Conservation (phyloP, 2,329 filamentous ascomycete species). For the Drechslerella dactyloides region DNA sequence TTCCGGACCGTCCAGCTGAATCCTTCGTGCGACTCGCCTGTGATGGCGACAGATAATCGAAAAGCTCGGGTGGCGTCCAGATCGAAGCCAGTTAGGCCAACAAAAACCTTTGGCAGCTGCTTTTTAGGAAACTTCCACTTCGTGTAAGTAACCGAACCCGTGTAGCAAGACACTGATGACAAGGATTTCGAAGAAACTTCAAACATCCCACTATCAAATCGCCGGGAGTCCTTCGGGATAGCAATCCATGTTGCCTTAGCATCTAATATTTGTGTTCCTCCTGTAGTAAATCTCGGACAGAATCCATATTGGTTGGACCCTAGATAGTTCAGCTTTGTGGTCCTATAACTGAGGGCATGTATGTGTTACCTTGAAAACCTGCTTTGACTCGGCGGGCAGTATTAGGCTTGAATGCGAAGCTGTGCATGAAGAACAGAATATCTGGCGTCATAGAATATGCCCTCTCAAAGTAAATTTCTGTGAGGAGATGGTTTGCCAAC, state of each 20-base stretch:
- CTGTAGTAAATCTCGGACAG: constrained; percentile 7
- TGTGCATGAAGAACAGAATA: constrained; percentile 25
- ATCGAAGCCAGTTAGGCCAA: constrained; percentile 28
- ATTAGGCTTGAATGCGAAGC: constrained; percentile 10
- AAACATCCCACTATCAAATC: constrained; percentile 34
- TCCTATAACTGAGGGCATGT: background rate
- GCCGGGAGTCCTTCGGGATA: constrained; percentile 25
- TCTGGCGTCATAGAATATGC: constrained; percentile 37
- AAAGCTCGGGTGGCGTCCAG: constrained; percentile 11
- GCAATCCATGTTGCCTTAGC: constrained; percentile 27
- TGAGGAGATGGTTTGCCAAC: background rate
- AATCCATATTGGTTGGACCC: constrained; percentile 32
- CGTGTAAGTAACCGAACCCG: constrained; percentile 26
- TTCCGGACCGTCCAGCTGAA: constrained; percentile 37
- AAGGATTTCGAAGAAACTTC: constrained; percentile 19
- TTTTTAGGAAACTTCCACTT: constrained; percentile 46
- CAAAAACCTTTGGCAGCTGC: constrained; percentile 27
- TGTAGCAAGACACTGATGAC: background rate
- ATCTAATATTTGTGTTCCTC: background rate
- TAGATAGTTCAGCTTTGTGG: background rate
- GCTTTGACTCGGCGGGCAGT: constrained; percentile 14
- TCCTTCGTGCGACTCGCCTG: constrained; percentile 28
- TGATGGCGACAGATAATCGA: constrained; percentile 27
- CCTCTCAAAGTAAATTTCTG: constrained; percentile 27
- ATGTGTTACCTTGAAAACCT: constrained; percentile 5